Base-by-base conservation (phyloP, 1,284 basidiomycete genomes). In the Leccinum griseonigrum region DNA sequence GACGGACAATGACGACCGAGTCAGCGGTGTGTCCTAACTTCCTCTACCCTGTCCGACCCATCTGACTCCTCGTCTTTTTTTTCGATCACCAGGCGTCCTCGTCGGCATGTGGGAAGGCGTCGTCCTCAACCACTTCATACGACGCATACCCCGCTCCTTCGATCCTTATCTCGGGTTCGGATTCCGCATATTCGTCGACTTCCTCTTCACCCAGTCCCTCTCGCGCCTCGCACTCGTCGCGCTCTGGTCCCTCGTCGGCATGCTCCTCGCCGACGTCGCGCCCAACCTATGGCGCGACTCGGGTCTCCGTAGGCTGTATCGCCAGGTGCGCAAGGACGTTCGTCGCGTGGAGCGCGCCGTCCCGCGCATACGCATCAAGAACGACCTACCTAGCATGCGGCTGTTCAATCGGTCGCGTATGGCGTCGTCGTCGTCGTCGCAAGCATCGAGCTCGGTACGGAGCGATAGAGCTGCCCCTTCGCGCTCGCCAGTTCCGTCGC, bases 51-150 rank as follows among this genome's bases (percentile, higher is more conserved):
- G 26, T 8, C 46, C 54, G 36, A 28, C 51, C 28, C 53, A n/a
- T 36, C 40, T 66, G 36, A 60, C 22, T 50, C 14, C 14, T 56
- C 29, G 32, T 57, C 68, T 67, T 78, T 62, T 78, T 22, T 22
- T 22, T 22, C 22, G 22, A 22, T 22, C 22, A 78, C 43, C 75
- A 62, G 84, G 84, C 14, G 83, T 84, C 11, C 79, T 91, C 62
- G 77, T 91, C 57, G 88, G 88, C 14, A 74, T 91, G 26, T 91
- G 88, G 88, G 89, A 91, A 74, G 88, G 88, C 52, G 81, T 88
- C 26, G 83, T 90, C 50, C 79, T 89, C 59, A 83, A 85, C 55
- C 88, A 90, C 68, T 90, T 90, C 71, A 72, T 87, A 63, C 80
- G 81, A 63, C 88, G 87, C 70, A 80, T 80, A 69, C 86, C 86